These are phyloP conservation scores for Podila horticola DNA, from an alignment of 192 early-diverging fungal genomes.

Conservation along the genomic window DNA sequence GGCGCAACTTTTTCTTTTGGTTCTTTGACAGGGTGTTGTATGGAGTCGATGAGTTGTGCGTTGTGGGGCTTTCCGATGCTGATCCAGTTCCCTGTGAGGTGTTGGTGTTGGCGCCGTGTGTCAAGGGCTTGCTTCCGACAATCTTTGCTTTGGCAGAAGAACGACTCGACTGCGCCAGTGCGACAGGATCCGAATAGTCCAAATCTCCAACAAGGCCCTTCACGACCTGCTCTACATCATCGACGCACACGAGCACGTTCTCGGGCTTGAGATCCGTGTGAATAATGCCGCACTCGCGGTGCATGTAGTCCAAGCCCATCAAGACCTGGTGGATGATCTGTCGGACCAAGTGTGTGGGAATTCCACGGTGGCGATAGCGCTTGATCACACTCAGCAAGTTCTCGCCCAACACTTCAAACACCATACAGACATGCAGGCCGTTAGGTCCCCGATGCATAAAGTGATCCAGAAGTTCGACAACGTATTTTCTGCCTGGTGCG, in stretches of 20 bases:
- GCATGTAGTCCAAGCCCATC: conserved; percentile 93
- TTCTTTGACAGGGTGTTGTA: conserved; percentile 49
- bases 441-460: conserved; percentile 91
- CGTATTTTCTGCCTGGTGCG: conserved; percentile 67
- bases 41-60: conserved; percentile 21
- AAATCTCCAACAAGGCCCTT: conserved; percentile 49
- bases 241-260: conserved; percentile 94
- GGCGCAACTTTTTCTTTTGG: conserved; percentile 48
- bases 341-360: conserved; percentile 88
- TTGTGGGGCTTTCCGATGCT: neutral
- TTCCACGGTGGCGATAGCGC: conserved; percentile 82
- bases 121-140: conserved; percentile 33
- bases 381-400: conserved; percentile 92
- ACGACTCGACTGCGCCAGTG: conserved; percentile 41
- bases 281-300: conserved; percentile 93
- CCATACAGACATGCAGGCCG: conserved; percentile 95
- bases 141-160: conserved; percentile 35
- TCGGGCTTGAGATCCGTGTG: conserved; percentile 99
- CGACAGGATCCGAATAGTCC: conserved; percentile 55
- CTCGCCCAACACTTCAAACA: conserved; percentile 97
- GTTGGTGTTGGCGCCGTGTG: conserved; percentile 7
- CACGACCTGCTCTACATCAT: conserved; percentile 85
- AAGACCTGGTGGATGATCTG: conserved; percentile 92
- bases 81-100: neutral
- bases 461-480: conserved; percentile 92